Evolutionary conservation across 352 stramenopile genomes (phyloP).

Genomic region (Phytopythium chamaehyphon): DNA sequence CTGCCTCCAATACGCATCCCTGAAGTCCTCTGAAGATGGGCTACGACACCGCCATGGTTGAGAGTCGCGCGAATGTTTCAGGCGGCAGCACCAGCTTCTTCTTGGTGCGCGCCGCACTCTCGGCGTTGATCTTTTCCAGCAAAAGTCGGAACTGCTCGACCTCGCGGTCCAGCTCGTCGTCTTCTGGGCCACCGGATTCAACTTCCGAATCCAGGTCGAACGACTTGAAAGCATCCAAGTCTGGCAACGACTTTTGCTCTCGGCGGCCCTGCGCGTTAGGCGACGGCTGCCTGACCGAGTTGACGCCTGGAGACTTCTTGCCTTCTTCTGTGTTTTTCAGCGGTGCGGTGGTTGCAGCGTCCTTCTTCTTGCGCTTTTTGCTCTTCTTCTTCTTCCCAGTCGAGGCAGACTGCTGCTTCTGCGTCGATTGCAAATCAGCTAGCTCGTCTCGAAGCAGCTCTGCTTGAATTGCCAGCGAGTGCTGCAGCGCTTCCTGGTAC

Average conservation of each 20-base stretch:
- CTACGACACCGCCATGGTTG: conserved; percentile 28
- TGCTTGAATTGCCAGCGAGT: conserved; percentile 68
- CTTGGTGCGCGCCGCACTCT: conserved; percentile 42
- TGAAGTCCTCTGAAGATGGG: too few relatives aligned
- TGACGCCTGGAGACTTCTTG: conserved; percentile 20
- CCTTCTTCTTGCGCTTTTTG: conserved; percentile 65
- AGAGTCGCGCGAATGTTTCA: conserved; percentile 41
- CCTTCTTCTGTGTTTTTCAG: conserved; percentile 8
- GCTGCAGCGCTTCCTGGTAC: conserved; percentile 73
- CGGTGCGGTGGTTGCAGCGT: conserved; percentile 9
- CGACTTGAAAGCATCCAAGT: background rate
- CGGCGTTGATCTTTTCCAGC: conserved; percentile 67
- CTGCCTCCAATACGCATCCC: too few relatives aligned
- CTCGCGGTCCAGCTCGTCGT: conserved; percentile 67
- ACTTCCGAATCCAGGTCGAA: conserved; percentile 12
- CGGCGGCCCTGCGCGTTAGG: conserved; percentile 1
- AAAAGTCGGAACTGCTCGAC: conserved; percentile 69
- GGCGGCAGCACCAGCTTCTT: conserved; percentile 75
- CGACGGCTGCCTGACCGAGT: conserved; percentile 1
- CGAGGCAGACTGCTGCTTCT: conserved; percentile 39
- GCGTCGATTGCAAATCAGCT: conserved; percentile 54
- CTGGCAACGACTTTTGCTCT: conserved; percentile 2
- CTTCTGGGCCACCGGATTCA: conserved; percentile 25
- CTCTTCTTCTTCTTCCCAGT: conserved; percentile 75
- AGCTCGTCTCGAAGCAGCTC: conserved; percentile 74